These are phyloP conservation scores for Juncus effusus DNA, from an alignment of 176 grass and related monocot species.

Conservation along the genomic window DNA sequence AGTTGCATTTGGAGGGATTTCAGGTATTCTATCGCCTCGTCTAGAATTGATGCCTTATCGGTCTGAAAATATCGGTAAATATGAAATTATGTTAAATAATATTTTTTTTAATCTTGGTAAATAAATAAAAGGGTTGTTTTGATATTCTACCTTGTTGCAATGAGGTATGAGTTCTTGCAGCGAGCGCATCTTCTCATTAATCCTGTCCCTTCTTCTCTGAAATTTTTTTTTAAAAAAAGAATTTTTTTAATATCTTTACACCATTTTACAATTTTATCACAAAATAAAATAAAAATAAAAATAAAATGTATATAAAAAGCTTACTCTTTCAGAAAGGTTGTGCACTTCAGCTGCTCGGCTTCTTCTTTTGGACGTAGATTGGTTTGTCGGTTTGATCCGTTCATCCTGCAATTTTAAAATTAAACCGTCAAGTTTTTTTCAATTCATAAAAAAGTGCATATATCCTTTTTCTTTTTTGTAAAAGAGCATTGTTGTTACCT, in stretches of 20 bases:
- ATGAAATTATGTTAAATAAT: neutral
- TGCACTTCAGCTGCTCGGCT: conserved; percentile 79
- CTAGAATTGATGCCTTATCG: conserved; percentile 84
- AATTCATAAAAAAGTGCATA: neutral
- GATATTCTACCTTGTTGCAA: conserved; percentile 61
- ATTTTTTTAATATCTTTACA: neutral
- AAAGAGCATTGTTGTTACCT: conserved; percentile 30
- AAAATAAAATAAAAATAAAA: neutral
- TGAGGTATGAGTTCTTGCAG: conserved; percentile 91
- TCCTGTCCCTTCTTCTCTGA: conserved; percentile 82
- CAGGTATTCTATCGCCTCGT: conserved; percentile 88
- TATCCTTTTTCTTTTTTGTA: too few relatives aligned
- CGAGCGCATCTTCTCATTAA: conserved; percentile 90
- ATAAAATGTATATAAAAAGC: conserved; percentile 1
- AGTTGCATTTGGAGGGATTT: conserved; percentile 94
- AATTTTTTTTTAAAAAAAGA: neutral
- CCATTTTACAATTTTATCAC: neutral
- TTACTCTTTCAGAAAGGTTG: conserved; percentile 83
- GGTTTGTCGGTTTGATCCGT: conserved; percentile 26
- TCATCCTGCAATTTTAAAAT: conserved; percentile 46
- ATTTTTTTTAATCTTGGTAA: neutral
- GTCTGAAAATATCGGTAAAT: conserved; percentile 40
- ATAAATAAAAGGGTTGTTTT: neutral
- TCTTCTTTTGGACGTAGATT: conserved; percentile 50
- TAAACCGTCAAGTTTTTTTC: conserved; percentile 9